Evolutionary conservation across 495 filamentous ascomycete genomes (phyloP), one percentile per base, ranked within the genome.

Genomic region (Parathielavia appendiculata): DNA sequence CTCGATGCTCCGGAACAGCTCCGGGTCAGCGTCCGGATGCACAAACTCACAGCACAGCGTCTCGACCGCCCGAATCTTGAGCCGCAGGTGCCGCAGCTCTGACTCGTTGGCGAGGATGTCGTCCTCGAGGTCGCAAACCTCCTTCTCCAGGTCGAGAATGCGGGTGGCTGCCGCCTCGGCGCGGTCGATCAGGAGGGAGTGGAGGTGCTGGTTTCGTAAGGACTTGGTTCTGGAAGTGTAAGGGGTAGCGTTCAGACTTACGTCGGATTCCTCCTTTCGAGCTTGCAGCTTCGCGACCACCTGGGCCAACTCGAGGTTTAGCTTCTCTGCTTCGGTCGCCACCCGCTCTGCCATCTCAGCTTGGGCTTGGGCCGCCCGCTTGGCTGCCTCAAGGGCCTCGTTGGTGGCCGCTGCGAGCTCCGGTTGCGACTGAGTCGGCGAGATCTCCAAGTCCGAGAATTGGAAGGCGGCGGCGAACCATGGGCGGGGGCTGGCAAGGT

Each of bases 1-100:
- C 49, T 71, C 66, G 51, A 79, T 78, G 62, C 71, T 71, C 54
- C 69, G 66, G 59, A 71, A 62, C 55, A 79, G 60, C 36, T 77
- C 77, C 30, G 69, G 63, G 57, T 79, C 76, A 7, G 52, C 48
- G 17, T 54, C 69, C 14, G 67, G 58, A 5, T 71, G 75, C 23
- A 76, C 70, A 55, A 73, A 72, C 56, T 71, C 69, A 23, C 71
- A 51, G 52, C 70, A 75, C 47, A 81, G 73, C 9, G 77, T 73
- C 70, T 83, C 76, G 60, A 83, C 73, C 48, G 79, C 76, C 30
- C 79, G 75, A 23, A 83, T 71, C 60, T 77, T 73, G 46, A 82
- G 74, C 26, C 78, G 76, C 17, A 83, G 73, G 65, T 76, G 78
- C 40, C 73, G 71, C 36, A 83, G 74, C 48, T 81, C 71, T 8